These are phyloP conservation scores for Alliaria petiolata DNA, from an alignment of 345 rosid genomes.

Conservation along the genomic window DNA sequence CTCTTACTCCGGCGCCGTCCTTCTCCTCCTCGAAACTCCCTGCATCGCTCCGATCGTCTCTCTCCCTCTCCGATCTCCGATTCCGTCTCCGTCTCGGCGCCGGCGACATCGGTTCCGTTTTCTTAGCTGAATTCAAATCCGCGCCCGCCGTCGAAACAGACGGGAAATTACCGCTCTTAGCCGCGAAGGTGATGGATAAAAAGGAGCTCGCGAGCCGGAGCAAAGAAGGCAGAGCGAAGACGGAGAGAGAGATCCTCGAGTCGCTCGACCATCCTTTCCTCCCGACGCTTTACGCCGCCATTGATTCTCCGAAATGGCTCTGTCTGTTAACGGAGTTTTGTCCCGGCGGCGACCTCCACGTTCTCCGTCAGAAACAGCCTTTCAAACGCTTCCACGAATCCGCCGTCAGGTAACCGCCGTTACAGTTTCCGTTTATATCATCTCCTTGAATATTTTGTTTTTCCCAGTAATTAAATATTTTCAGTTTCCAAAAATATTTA, in stretches of 20 bases:
- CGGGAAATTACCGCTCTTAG: conserved; percentile 33
- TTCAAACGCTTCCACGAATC: conserved; percentile 73
- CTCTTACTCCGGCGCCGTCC: conserved; percentile 64
- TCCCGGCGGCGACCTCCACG: conserved; percentile 97
- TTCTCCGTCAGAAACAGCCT: conserved; percentile 84
- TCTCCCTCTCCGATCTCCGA: conserved; percentile 69
- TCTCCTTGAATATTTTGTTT: too few relatives aligned
- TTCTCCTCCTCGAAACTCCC: conserved; percentile 53
- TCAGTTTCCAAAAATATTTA: conserved; percentile 6
- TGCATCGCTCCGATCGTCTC: conserved; percentile 36
- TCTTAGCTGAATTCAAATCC: conserved; percentile 64
- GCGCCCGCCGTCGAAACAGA: conserved; percentile 10
- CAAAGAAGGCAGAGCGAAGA: conserved; percentile 82
- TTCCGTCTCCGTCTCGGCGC: conserved; percentile 85
- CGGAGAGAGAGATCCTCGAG: conserved; percentile 80
- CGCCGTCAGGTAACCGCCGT: conserved; percentile 71
- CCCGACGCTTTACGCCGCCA: conserved; percentile 68
- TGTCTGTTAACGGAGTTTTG: conserved; percentile 92
- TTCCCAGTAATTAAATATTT: not conserved
- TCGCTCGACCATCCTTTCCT: conserved; percentile 84
- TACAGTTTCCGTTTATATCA: conserved; percentile 16
- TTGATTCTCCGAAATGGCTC: conserved; percentile 78
- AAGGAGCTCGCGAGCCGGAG: conserved; percentile 72
- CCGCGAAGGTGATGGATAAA: conserved; percentile 93
- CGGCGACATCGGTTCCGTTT: conserved; percentile 93